Percentiles rank a stretch among this genome's conserved stretches.
Evolutionary conservation across 495 filamentous ascomycete genomes (phyloP).

Genomic region (Trichoderma erinaceum): DNA sequence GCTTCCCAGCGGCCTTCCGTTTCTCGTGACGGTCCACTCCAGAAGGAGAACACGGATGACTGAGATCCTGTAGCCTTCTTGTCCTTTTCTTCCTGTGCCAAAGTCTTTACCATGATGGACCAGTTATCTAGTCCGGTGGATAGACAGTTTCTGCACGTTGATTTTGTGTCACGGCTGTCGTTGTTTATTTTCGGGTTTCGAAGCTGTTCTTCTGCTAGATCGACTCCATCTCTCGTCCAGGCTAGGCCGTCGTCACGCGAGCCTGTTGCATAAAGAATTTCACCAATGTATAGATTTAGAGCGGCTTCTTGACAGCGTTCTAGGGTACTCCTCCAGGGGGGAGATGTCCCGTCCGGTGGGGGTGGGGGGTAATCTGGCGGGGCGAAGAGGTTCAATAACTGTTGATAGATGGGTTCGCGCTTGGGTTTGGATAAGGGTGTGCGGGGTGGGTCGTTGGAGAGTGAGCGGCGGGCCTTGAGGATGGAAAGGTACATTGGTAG

Average conservation of each 20-base stretch:
- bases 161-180: slow-evolving; percentile 25
- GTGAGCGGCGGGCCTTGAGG: slow-evolving; percentile 59
- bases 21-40: slow-evolving; percentile 32
- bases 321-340: slow-evolving; percentile 51
- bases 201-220: slow-evolving; percentile 50
- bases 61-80: slow-evolving; percentile 27
- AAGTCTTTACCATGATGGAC: slow-evolving; percentile 58
- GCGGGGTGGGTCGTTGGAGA: slow-evolving; percentile 25
- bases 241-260: slow-evolving; percentile 59
- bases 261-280: slow-evolving; percentile 69
- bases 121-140: slow-evolving; percentile 67
- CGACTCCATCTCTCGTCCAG: slow-evolving; percentile 82
- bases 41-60: slow-evolving; percentile 40
- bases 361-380: slow-evolving; percentile 58
- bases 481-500: slow-evolving; percentile 84
- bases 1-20: slow-evolving; percentile 39
- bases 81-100: slow-evolving; percentile 49
- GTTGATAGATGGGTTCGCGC: slow-evolving; percentile 23
- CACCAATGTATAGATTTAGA: slow-evolving; percentile 84
- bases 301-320: slow-evolving; percentile 78
- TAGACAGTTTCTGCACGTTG: slow-evolving; percentile 62
- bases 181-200: slow-evolving; percentile 35
- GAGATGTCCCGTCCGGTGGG: slow-evolving; percentile 57
- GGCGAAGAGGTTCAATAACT: slow-evolving; percentile 36
- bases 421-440: slow-evolving; percentile 17